Evolutionary conservation across 2,329 filamentous ascomycete genomes (phyloP), one percentile per base, ranked within the genome.

Genomic region (Aureobasidium zeae): DNA sequence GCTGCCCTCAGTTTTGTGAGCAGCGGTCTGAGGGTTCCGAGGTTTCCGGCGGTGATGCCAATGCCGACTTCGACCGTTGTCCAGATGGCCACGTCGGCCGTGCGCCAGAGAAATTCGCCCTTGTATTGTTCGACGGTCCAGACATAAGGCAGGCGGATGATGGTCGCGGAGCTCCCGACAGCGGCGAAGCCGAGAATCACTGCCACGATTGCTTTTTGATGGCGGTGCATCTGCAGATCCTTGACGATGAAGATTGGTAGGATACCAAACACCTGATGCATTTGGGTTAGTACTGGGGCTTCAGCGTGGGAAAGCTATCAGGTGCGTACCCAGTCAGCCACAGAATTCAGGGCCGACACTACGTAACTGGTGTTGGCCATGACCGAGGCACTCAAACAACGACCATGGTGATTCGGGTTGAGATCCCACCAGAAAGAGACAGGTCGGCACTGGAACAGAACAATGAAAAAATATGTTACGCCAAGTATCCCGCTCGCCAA

Each of bases 371-470:
- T 41, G 20, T 36, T 33, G 16, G 37, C 44, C 22, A 48, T 37
- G 20, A 37, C 38, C 2, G 33, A 32, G 10, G 48, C 36, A 10
- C 36, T 44, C 30, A 50, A 26, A 19, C 70, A 74, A 21, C 60
- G 62, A 17, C 59, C 61, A 8, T 63, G 55, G n/a, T 45, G 39
- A 5, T 55, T 53, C 0, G 56, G 63, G 42, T 63, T 56, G 11
- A 63, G 53, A 25, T 62, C 59, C 74, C 73, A 77, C 54, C 74
- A 76, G 37, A 65, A 65, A 3, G 59, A 58, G n/a, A 73, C 64
- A 36, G 73, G 72, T n/a, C 57, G 57, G 53, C 73, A 77, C 55
- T 76, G 72, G 39, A 76, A 66, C 10, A 70, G 60, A 20, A 72
- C 59, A 33, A 75, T 56, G 50, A 73, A 70, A 52, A 70, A 67